phyloP scores from a whole-genome alignment of 371 early-diverging fungal genomes.

The Gilbertella persicaria region DNA sequence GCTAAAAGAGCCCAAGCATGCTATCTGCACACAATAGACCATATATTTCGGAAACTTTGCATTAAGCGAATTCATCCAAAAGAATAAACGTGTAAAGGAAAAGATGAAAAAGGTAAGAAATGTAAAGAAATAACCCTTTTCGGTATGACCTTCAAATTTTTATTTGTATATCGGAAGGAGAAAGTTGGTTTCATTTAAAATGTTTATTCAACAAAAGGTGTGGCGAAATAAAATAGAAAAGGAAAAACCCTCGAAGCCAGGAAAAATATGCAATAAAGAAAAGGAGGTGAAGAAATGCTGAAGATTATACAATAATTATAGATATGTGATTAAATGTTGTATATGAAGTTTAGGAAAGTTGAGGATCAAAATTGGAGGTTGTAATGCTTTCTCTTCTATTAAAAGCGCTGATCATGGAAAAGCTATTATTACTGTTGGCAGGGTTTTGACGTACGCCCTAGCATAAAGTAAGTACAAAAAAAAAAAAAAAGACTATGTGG shows the following conservation, averaged over 20 bases:
- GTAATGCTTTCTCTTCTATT: slow-evolving; percentile 29
- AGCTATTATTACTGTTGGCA: slow-evolving; percentile 8
- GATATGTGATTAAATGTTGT: neutral
- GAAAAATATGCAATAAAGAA: neutral
- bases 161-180: neutral
- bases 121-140: too few relatives aligned
- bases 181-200: neutral
- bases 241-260: neutral
- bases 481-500: neutral
- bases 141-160: too few relatives aligned
- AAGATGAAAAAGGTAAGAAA: too few relatives aligned
- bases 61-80: too few relatives aligned
- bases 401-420: slow-evolving; percentile 16
- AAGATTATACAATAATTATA: too few relatives aligned
- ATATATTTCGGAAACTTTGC: too few relatives aligned
- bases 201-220: neutral
- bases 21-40: slow-evolving; percentile 35
- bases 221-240: neutral
- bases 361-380: slow-evolving; percentile 25
- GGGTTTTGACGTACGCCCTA: slow-evolving; percentile 30
- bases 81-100: too few relatives aligned
- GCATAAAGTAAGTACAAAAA: neutral
- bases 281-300: neutral
- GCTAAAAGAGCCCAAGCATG: slow-evolving; percentile 33
- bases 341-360: slow-evolving; percentile 16